A percentile compares a stretch with the other conserved stretches of the same genome.
These are phyloP conservation scores for Parastagonospora nodorum DNA, from an alignment of 2,329 filamentous ascomycete species.

Conservation along the genomic window DNA sequence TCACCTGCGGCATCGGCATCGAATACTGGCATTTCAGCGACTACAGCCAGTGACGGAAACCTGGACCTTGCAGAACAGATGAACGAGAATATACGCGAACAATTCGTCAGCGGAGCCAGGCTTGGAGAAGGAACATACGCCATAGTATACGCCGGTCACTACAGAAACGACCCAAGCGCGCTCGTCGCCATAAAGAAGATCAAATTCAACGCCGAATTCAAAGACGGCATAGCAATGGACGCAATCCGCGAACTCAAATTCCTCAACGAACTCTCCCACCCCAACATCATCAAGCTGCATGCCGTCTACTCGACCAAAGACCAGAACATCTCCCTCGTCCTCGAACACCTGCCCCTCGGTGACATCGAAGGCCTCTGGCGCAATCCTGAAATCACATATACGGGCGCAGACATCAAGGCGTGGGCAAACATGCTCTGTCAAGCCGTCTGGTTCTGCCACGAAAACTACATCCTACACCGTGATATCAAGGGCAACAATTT, in stretches of 20 bases:
- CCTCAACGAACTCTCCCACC: conserved; percentile 89
- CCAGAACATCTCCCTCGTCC: conserved; percentile 93
- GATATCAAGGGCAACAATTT: conserved; percentile 99
- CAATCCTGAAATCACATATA: conserved; percentile 82
- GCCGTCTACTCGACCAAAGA: conserved; percentile 95
- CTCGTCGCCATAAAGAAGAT: conserved; percentile 94
- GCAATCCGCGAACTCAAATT: conserved; percentile 95
- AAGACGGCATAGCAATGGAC: conserved; percentile 90
- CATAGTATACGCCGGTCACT: conserved; percentile 87
- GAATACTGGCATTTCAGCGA: neutral
- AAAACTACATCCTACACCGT: conserved; percentile 89
- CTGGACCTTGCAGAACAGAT: conserved; percentile 54
- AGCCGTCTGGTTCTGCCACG: conserved; percentile 95
- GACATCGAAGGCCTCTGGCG: conserved; percentile 88
- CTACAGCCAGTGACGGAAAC: conserved; percentile 23
- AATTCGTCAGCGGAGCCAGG: conserved; percentile 91
- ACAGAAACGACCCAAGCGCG: conserved; percentile 70
- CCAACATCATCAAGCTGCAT: conserved; percentile 91
- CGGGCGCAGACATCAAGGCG: conserved; percentile 88
- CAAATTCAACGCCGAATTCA: conserved; percentile 83
- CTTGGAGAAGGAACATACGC: conserved; percentile 97
- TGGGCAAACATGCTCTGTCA: conserved; percentile 98
- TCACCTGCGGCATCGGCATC: conserved; percentile 14
- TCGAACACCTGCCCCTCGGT: conserved; percentile 91
- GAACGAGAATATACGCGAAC: conserved; percentile 65